Base-by-base conservation (phyloP, 352 stramenopile genomes). In the Pythium dissimile region DNA sequence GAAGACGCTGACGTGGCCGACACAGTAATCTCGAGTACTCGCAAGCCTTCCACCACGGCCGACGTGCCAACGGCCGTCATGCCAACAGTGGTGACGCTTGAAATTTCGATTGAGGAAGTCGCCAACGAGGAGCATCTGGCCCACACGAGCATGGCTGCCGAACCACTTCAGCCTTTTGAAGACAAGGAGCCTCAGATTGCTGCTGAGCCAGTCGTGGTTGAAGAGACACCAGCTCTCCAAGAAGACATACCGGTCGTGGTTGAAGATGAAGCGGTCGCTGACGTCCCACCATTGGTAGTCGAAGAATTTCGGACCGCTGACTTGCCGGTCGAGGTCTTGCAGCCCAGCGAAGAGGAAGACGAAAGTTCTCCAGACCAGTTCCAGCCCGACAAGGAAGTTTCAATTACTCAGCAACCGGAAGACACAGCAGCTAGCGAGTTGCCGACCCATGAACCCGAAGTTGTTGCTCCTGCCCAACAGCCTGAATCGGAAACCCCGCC, bases 1-100 rank as follows among this genome's bases (percentile, higher is more conserved):
- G 66, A 66, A 0, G 66, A 71, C n/a, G 51, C 70, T 16, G 60
- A 66, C 26, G 43, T 42, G 2, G 7, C 47, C 21, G 12, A 46
- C 0, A 49, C 2, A 34, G 42, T 10, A 0, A 42, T n/a, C 15
- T 51, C 45, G 37, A 45, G 37, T n/a, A 44, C 27, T 15, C 28
- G 39, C 3, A 48, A 50, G 27, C 28, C 44, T 1, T 43, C 44
- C 1, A 1, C 28, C 5, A 18, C 38, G 16, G 21, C 15, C 1
- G 54, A 62, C 20, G 15, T 34, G n/a, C 44, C 42, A 10, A 34
- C 47, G 42, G 15, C 42, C 32, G 24, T 38, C 8, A 47, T 43
- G 26, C 44, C 54, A 6, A 42, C 41, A 24, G 11, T 28, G 1
- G 31, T 49, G n/a, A 27, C 30, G 18, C 30, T 60, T 10, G 52